Percentiles rank a stretch among this genome's conserved stretches.
phyloP scores from a whole-genome alignment of 73 alveolate species.

The Paramecium sonneborni region DNA sequence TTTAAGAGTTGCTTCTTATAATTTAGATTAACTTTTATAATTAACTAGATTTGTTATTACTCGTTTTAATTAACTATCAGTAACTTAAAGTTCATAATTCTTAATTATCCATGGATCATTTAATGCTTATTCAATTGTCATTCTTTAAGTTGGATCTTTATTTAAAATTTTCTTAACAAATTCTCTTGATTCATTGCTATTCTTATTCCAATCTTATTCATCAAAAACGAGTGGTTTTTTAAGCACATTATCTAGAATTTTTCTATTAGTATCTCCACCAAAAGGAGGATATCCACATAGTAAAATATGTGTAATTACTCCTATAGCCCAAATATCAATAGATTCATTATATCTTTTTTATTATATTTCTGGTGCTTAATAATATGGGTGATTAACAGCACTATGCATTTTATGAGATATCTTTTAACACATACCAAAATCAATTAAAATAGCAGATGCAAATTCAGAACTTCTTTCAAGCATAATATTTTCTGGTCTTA shows the following conservation, averaged over 20 bases:
- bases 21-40: background rate
- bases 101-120: constrained; percentile 79
- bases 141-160: constrained; percentile 77
- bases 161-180: constrained; percentile 63
- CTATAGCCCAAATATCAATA: constrained; percentile 81
- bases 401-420: background rate
- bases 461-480: constrained; percentile 56
- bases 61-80: constrained; percentile 8
- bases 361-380: constrained; percentile 72
- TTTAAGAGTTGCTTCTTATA: constrained; percentile 5
- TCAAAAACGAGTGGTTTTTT: constrained; percentile 55
- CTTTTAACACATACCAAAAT: constrained; percentile 55
- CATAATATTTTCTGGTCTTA: constrained; percentile 84
- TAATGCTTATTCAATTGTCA: constrained; percentile 79
- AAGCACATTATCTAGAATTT: constrained; percentile 36
- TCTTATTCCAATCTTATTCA: constrained; percentile 65
- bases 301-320: constrained; percentile 68
- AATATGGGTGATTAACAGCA: constrained; percentile 41
- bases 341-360: constrained; percentile 66
- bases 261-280: constrained; percentile 63
- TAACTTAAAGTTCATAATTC: background rate
- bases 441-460: constrained; percentile 56
- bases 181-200: constrained; percentile 70
- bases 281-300: constrained; percentile 77
- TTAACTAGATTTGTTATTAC: background rate